Percentiles rank a stretch among this genome's conserved stretches.
Evolutionary conservation across 1,284 basidiomycete species (phyloP).

Genomic region (Athelia sp.): DNA sequence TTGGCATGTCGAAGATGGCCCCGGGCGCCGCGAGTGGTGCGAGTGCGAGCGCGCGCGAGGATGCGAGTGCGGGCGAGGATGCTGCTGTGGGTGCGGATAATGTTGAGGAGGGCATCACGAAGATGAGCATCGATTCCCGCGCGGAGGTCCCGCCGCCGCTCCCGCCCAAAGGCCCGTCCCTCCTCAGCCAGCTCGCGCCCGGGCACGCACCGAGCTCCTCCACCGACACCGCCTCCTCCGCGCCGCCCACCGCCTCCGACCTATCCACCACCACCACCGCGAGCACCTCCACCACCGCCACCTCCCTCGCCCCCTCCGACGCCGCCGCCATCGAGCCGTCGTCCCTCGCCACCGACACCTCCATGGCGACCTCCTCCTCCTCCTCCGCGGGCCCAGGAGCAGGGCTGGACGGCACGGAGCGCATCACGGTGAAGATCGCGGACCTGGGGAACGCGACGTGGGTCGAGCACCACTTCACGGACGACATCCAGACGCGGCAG

Average conservation of each 20-base stretch:
- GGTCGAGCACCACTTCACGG: constrained; percentile 91
- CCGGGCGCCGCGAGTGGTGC: constrained; percentile 12
- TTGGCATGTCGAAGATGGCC: constrained; percentile 83
- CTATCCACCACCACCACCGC: constrained; percentile 16
- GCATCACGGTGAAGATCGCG: constrained; percentile 98
- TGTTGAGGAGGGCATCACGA: no score
- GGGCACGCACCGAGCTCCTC: constrained; percentile 21
- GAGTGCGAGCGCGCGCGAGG: no score
- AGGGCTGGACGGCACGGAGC: constrained; percentile 46
- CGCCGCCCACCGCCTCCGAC: constrained; percentile 17
- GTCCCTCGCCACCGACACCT: no score
- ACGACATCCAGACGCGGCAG: constrained; percentile 96
- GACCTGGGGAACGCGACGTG: constrained; percentile 92
- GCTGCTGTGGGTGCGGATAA: no score
- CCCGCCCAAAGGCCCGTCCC: constrained; percentile 81
- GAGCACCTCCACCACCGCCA: constrained; percentile 15
- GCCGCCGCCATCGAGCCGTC: no score
- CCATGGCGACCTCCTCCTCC: constrained; percentile 36
- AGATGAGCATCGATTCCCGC: no score
- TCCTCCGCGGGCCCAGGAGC: constrained; percentile 18
- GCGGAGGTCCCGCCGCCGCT: constrained; percentile 13
- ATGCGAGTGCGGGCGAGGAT: no score
- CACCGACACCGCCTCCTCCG: constrained; percentile 11
- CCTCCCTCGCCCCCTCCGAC: constrained; percentile 17
- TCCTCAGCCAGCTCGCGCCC: constrained; percentile 78